Conservation (phyloP, 352 stramenopile genomes). For the Phytophthora melonis region DNA sequence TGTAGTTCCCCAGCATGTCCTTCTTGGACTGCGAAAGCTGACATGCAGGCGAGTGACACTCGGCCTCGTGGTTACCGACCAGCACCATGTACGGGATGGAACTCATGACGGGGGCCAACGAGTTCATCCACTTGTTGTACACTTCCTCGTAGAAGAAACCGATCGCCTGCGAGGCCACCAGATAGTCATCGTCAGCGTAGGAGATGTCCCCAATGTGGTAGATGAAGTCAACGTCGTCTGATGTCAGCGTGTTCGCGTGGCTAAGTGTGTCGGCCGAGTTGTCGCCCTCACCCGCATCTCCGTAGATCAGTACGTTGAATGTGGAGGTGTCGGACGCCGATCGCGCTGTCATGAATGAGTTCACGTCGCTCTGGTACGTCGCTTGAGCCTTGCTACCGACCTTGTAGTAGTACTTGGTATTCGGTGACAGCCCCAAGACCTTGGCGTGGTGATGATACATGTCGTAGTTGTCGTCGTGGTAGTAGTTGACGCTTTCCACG, state of each 20-base stretch:
- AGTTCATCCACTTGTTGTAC: conserved; percentile 80
- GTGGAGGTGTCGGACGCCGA: conserved; percentile 23
- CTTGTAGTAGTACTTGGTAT: conserved; percentile 63
- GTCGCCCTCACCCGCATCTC: conserved; percentile 35
- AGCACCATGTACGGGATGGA: conserved; percentile 74
- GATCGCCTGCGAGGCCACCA: conserved; percentile 16
- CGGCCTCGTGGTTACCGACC: conserved; percentile 78
- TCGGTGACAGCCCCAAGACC: conserved; percentile 36
- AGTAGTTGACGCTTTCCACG: conserved; percentile 43
- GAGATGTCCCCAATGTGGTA: conserved; percentile 47
- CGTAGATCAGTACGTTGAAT: conserved; percentile 45
- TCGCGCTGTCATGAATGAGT: conserved; percentile 45
- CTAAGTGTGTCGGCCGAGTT: conserved; percentile 36
- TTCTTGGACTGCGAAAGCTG: conserved; percentile 33
- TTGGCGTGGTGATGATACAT: conserved; percentile 62
- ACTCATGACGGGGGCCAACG: conserved; percentile 44
- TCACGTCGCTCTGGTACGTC: conserved; percentile 38
- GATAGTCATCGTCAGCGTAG: conserved; percentile 44
- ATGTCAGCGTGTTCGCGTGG: conserved; percentile 45
- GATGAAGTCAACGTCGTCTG: conserved; percentile 37
- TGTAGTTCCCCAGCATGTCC: conserved; percentile 56
- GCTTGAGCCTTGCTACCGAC: conserved; percentile 26
- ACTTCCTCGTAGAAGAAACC: conserved; percentile 50
- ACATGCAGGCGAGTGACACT: conserved; percentile 50
- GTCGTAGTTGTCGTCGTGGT: conserved; percentile 51